Conservation (phyloP, 257 asterid species). For the Mentha longifolia region DNA sequence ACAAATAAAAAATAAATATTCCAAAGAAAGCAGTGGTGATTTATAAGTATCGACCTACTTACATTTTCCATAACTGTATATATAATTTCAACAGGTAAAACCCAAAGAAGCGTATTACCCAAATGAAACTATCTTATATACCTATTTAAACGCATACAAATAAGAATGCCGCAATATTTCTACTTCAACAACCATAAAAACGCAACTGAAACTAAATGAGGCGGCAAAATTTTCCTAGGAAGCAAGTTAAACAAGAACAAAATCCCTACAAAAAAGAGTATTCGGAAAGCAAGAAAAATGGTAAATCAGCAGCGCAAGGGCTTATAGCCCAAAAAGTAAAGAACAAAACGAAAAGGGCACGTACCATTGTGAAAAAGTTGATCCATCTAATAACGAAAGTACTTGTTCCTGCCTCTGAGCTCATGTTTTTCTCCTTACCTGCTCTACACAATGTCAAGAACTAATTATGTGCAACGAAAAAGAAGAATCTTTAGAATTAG, state of each 20-base stretch:
- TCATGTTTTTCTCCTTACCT: slow-evolving; percentile 41
- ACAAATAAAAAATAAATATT: background rate
- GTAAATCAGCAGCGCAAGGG: slow-evolving; percentile 15
- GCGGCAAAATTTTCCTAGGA: background rate
- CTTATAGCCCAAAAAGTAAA: slow-evolving; percentile 24
- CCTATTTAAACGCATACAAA: too few relatives aligned
- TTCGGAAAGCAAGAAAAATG: slow-evolving; percentile 5
- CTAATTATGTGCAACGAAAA: slow-evolving; percentile 9
- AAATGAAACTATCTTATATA: too few relatives aligned
- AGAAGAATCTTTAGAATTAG: slow-evolving; percentile 15
- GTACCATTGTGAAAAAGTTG: slow-evolving; percentile 84
- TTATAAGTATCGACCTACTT: background rate
- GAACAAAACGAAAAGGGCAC: slow-evolving; percentile 18
- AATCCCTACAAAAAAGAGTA: slow-evolving; percentile 25
- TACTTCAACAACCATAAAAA: background rate
- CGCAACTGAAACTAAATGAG: slow-evolving; percentile 10
- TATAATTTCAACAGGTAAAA: too few relatives aligned
- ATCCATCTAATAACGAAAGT: slow-evolving; percentile 87
- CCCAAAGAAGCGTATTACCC: too few relatives aligned
- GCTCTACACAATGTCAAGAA: slow-evolving; percentile 19
- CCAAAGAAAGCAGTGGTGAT: slow-evolving; percentile 1
- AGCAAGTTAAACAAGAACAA: too few relatives aligned
- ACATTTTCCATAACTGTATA: too few relatives aligned
- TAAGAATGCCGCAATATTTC: too few relatives aligned
- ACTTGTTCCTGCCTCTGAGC: slow-evolving; percentile 72